Evolutionary conservation across 225 moss, liverwort and hornwort genomes (phyloP).

Genomic region (Marchantia paleacea): DNA sequence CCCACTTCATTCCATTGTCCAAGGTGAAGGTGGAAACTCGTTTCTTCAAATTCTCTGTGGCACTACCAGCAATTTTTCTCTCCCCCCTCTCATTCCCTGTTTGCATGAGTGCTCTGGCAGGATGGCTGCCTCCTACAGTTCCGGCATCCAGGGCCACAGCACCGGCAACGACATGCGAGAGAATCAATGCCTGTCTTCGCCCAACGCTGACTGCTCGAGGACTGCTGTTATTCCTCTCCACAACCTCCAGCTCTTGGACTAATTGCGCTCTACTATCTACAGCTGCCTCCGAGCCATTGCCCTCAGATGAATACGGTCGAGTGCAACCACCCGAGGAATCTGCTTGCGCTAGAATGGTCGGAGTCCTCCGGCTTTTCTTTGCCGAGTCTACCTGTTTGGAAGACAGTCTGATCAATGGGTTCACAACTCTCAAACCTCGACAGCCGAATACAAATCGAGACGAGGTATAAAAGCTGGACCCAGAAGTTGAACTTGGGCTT

Average conservation of each 20-base stretch:
- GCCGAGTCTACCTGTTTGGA: neutral
- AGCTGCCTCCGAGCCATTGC: neutral
- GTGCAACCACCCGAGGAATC: neutral
- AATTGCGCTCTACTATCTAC: neutral
- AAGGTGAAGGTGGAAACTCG: constrained; percentile 37
- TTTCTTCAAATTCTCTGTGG: constrained; percentile 31
- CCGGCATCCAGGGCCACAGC: constrained; percentile 4
- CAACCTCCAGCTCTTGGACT: neutral
- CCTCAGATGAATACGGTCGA: neutral
- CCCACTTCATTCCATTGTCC: constrained; percentile 42
- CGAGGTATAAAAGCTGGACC: neutral
- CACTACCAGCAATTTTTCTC: constrained; percentile 21
- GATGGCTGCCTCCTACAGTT: constrained; percentile 4
- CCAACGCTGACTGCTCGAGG: constrained; percentile 2
- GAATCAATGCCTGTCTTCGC: constrained; percentile 19
- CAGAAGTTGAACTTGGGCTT: neutral
- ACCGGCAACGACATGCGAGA: constrained; percentile 14
- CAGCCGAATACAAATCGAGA: neutral
- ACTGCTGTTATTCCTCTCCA: neutral
- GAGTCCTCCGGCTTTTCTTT: neutral
- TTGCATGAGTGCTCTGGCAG: constrained; percentile 39
- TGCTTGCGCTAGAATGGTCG: neutral
- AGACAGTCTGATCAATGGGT: neutral
- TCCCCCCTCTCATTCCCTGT: constrained; percentile 29
- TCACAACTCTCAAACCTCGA: neutral